Conservation (phyloP, 2,329 filamentous ascomycete species). For the Diaporthe longicolla region DNA sequence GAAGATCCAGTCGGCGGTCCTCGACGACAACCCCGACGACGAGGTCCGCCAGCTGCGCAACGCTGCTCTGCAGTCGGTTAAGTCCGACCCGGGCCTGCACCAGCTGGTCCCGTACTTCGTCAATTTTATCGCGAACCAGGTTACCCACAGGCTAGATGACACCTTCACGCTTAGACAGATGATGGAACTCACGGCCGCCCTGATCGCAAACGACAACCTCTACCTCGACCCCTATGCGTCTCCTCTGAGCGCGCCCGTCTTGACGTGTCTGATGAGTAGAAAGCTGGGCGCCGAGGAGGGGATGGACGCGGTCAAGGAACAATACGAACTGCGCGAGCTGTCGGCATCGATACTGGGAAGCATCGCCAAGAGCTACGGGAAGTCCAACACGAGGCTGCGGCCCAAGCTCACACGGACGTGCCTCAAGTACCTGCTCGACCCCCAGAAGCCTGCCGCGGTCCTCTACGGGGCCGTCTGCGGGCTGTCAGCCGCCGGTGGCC, state of each 20-base stretch:
- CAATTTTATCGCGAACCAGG: conserved; percentile 94
- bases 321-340: conserved; percentile 88
- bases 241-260: conserved; percentile 83
- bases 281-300: conserved; percentile 76
- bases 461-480: conserved; percentile 92
- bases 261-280: conserved; percentile 91
- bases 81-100: conserved; percentile 91
- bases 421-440: conserved; percentile 91
- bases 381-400: conserved; percentile 84
- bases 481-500: conserved; percentile 81
- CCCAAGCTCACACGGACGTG: conserved; percentile 93
- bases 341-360: conserved; percentile 85
- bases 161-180: conserved; percentile 90
- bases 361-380: conserved; percentile 85
- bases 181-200: conserved; percentile 88
- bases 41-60: conserved; percentile 79
- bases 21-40: conserved; percentile 90
- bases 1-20: conserved; percentile 89
- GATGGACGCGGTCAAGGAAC: conserved; percentile 67
- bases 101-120: conserved; percentile 97
- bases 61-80: conserved; percentile 87
- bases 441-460: conserved; percentile 83
- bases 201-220: conserved; percentile 87
- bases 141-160: conserved; percentile 93
- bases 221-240: conserved; percentile 77